Evolutionary conservation across 2,329 filamentous ascomycete genomes (phyloP).

Genomic region (Dactylella cylindrospora): DNA sequence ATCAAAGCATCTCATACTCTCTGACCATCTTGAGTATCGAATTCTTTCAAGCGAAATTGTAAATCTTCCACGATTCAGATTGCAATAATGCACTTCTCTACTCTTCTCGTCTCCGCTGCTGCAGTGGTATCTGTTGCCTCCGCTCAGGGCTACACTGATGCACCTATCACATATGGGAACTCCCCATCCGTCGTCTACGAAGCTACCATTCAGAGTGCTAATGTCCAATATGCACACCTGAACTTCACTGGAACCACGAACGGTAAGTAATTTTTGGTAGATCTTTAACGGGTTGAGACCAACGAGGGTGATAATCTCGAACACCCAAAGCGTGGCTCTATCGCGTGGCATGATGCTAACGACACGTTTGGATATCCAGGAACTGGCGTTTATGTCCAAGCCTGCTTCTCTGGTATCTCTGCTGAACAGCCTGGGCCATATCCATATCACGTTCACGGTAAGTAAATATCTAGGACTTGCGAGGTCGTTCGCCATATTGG

Average conservation of each 20-base stretch:
- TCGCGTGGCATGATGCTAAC: background rate
- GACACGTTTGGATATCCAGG: conserved; percentile 3
- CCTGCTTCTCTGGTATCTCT: conserved; percentile 16
- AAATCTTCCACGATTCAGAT: too few species aligned
- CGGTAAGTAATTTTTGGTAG: too few species aligned
- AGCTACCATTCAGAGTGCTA: conserved; percentile 10
- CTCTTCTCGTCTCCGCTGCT: conserved; percentile 4
- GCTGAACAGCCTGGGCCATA: conserved; percentile 28
- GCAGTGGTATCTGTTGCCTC: conserved; percentile 20
- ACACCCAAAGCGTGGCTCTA: background rate
- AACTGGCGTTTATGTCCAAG: conserved; percentile 17
- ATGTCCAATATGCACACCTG: conserved; percentile 12
- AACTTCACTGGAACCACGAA: conserved; percentile 34
- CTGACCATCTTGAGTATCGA: too few species aligned
- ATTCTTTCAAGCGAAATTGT: too few species aligned
- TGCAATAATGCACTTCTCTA: conserved; percentile 33
- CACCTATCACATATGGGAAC: conserved; percentile 20
- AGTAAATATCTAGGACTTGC: background rate
- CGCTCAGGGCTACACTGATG: conserved; percentile 19
- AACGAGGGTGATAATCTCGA: too few species aligned
- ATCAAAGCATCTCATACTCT: background rate
- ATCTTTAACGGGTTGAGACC: too few species aligned
- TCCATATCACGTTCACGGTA: conserved; percentile 35
- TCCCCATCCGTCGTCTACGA: conserved; percentile 25
- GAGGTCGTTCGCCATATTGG: too few species aligned